Evolutionary conservation across 2,329 filamentous ascomycete species (phyloP).

Genomic region (Leptosphaerulina australis): DNA sequence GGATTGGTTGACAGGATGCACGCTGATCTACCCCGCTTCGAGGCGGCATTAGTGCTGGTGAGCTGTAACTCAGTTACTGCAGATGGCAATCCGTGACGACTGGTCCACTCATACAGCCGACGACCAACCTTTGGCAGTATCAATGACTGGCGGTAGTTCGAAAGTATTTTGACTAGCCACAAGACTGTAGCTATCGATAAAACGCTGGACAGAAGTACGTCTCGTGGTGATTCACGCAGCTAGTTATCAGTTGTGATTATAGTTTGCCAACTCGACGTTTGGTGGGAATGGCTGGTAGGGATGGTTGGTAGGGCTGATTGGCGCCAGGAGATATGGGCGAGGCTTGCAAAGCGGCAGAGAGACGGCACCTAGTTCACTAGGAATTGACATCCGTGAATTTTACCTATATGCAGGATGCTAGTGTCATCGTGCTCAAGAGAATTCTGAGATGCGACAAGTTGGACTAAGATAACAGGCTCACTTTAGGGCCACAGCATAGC

Average conservation of each 20-base stretch:
- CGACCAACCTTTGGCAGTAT: not conserved
- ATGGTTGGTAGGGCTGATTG: slow-evolving; percentile 5
- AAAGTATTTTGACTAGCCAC: too few relatives aligned
- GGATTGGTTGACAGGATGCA: not conserved
- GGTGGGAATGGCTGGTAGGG: too few relatives aligned
- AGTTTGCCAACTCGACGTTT: not conserved
- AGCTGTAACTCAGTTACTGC: slow-evolving; percentile 11
- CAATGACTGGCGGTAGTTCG: too few relatives aligned
- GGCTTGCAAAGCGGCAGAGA: slow-evolving; percentile 8
- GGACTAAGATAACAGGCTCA: not conserved
- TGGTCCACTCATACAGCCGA: not conserved
- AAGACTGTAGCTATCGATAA: too few relatives aligned
- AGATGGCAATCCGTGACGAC: slow-evolving; percentile 7
- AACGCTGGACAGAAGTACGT: too few relatives aligned
- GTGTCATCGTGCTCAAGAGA: not conserved
- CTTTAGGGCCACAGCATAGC: too few relatives aligned
- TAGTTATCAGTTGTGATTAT: not conserved
- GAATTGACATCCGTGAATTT: slow-evolving; percentile 14
- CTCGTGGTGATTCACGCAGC: too few relatives aligned
- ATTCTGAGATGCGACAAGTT: not conserved
- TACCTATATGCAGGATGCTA: slow-evolving; percentile 6
- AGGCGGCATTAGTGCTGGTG: not conserved
- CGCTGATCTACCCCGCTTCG: slow-evolving; percentile 15
- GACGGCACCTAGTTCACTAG: not conserved
- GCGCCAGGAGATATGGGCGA: not conserved